These are phyloP conservation scores for Taiwanofungus camphoratus DNA, from an alignment of 1,284 basidiomycete genomes.

Conservation along the genomic window DNA sequence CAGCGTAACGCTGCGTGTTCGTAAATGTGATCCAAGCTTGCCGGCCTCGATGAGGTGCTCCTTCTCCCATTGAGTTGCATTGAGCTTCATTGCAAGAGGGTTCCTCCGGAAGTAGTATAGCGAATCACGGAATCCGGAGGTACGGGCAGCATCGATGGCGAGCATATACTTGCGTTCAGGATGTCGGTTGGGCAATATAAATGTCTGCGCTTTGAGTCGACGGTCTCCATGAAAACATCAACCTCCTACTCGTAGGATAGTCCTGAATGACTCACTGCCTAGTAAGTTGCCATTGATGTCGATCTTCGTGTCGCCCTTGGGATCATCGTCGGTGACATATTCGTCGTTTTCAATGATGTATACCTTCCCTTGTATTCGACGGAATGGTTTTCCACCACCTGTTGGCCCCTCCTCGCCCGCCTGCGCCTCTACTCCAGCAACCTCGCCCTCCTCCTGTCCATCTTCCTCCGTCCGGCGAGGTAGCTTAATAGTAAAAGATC, in stretches of 20 bases:
- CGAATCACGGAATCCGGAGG: constrained; percentile 94
- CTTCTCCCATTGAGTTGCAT: constrained; percentile 83
- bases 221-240: constrained; percentile 47
- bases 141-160: constrained; percentile 94
- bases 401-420: constrained; percentile 33
- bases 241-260: neutral
- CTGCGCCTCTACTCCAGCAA: constrained; percentile 21
- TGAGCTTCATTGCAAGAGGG: constrained; percentile 84
- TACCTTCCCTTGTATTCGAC: constrained; percentile 69
- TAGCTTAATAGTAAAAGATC: constrained; percentile 30
- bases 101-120: constrained; percentile 95
- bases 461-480: constrained; percentile 37
- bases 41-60: constrained; percentile 86
- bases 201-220: constrained; percentile 85
- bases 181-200: constrained; percentile 77
- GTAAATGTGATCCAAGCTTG: constrained; percentile 83
- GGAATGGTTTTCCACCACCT: constrained; percentile 62
- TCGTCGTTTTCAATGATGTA: constrained; percentile 87
- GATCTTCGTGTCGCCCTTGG: constrained; percentile 89
- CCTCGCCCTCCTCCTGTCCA: constrained; percentile 34
- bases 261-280: constrained; percentile 63
- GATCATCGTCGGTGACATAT: constrained; percentile 78
- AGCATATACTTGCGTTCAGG: constrained; percentile 89
- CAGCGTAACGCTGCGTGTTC: constrained; percentile 89
- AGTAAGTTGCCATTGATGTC: constrained; percentile 80